phyloP scores from a whole-genome alignment of 768 basidiomycete genomes.

The Lentinus brumalis region DNA sequence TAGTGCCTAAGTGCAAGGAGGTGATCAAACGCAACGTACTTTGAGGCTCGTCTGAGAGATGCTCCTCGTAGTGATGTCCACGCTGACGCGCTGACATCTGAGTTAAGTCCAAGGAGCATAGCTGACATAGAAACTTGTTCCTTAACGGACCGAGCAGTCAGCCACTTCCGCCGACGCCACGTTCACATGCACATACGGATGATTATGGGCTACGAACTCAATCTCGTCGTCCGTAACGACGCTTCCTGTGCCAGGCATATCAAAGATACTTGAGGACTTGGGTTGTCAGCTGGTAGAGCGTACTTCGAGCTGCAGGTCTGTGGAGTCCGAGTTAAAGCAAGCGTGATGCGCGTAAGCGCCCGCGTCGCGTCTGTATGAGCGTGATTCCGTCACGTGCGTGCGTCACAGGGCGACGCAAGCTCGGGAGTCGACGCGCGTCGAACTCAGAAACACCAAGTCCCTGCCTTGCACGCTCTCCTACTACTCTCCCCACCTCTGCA shows the following conservation, averaged over 20 bases:
- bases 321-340: neutral
- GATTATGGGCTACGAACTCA: constrained; percentile 5
- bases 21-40: constrained; percentile 3
- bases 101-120: constrained; percentile 50
- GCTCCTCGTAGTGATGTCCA: constrained; percentile 56
- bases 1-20: neutral
- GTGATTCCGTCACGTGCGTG: constrained; percentile 19
- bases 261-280: no score
- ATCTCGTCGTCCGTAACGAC: constrained; percentile 7
- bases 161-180: neutral
- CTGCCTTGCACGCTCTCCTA: constrained; percentile 1
- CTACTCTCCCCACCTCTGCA: constrained; percentile 15
- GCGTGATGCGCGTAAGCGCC: neutral
- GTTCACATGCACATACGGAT: constrained; percentile 2
- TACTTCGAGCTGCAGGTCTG: neutral
- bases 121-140: constrained; percentile 41
- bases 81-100: constrained; percentile 41
- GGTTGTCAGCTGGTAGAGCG: neutral
- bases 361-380: constrained; percentile 10
- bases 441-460: constrained; percentile 4
- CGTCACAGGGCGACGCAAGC: constrained; percentile 29
- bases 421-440: constrained; percentile 38
- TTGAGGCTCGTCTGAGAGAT: constrained; percentile 35
- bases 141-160: neutral
- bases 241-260: neutral